phyloP scores from a whole-genome alignment of 1,284 basidiomycete species.

The Peniophora sp. region DNA sequence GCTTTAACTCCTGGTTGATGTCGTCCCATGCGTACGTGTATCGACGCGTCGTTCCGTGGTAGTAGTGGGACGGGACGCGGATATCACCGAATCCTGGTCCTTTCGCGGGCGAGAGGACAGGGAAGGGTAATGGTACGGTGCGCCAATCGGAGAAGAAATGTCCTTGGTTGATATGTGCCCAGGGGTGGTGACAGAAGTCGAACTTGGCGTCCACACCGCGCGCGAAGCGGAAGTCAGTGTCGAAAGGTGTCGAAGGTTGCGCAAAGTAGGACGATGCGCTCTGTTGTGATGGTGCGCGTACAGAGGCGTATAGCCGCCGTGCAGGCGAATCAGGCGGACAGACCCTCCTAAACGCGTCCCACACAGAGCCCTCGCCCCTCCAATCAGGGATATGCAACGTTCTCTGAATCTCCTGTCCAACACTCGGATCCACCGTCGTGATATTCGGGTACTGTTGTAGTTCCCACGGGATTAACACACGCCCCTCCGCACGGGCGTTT shows the following conservation, averaged over 20 bases:
- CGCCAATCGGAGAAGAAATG: conserved; percentile 96
- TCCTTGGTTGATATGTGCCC: conserved; percentile 80
- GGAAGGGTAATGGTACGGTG: conserved; percentile 77
- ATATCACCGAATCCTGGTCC: conserved; percentile 82
- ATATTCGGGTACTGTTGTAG: conserved; percentile 62
- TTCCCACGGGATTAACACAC: conserved; percentile 87
- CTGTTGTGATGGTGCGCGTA: conserved; percentile 38
- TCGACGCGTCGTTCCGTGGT: conserved; percentile 72
- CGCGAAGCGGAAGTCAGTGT: conserved; percentile 56
- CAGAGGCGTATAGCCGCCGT: conserved; percentile 73
- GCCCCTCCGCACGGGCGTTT: conserved; percentile 87
- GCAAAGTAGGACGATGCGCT: conserved; percentile 17
- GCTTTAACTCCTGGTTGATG: conserved; percentile 58
- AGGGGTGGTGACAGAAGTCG: conserved; percentile 77
- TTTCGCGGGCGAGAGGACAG: conserved; percentile 86
- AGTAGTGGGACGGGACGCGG: conserved; percentile 90
- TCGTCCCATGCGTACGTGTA: conserved; percentile 92
- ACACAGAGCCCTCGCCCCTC: conserved; percentile 76
- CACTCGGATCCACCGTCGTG: conserved; percentile 26
- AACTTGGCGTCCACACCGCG: conserved; percentile 50
- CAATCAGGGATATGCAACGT: conserved; percentile 78
- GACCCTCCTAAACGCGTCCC: conserved; percentile 88
- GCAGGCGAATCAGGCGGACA: conserved; percentile 77
- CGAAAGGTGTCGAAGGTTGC: conserved; percentile 21
- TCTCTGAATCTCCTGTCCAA: conserved; percentile 38